A percentile compares a stretch with the other conserved stretches of the same genome.
These are phyloP conservation scores for Trypanosoma caninum DNA, from an alignment of 208 protist species.

Conservation along the genomic window DNA sequence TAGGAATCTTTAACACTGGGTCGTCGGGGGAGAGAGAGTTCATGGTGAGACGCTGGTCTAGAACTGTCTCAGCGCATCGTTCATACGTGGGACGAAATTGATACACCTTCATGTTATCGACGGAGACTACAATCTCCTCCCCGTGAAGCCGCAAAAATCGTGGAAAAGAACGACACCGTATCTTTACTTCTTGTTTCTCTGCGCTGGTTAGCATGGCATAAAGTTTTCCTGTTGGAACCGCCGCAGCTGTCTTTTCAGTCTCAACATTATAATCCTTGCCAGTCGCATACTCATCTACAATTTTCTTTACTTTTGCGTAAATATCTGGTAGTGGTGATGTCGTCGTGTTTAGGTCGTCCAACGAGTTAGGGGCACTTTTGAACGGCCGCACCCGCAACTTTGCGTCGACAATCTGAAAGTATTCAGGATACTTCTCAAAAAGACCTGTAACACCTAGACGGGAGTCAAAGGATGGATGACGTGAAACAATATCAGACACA, in stretches of 20 bases:
- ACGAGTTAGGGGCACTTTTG: conserved; percentile 60
- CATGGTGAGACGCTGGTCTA: conserved; percentile 55
- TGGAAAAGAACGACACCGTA: conserved; percentile 63
- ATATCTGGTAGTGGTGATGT: conserved; percentile 61
- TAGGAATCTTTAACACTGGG: conserved; percentile 58
- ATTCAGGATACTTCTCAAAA: conserved; percentile 85
- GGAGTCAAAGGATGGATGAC: conserved; percentile 74
- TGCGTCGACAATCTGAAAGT: conserved; percentile 77
- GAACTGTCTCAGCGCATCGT: conserved; percentile 71
- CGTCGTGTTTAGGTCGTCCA: conserved; percentile 41
- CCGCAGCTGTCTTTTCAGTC: conserved; percentile 38
- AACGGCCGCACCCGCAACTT: conserved; percentile 76
- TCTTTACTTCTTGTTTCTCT: conserved; percentile 62
- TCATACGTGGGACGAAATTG: conserved; percentile 71
- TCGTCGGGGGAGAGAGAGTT: conserved; percentile 60
- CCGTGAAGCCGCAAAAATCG: conserved; percentile 84
- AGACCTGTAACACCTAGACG: conserved; percentile 74
- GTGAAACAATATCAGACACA: conserved; percentile 72
- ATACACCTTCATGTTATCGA: conserved; percentile 70
- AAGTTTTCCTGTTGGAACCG: conserved; percentile 61
- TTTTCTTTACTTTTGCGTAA: conserved; percentile 45
- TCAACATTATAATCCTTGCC: conserved; percentile 59
- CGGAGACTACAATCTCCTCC: conserved; percentile 58
- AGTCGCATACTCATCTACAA: conserved; percentile 44
- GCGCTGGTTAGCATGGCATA: conserved; percentile 52